Evolutionary conservation across 768 basidiomycete species (phyloP), one percentile per base, ranked within the genome.

Genomic region (Suillus subaureus): DNA sequence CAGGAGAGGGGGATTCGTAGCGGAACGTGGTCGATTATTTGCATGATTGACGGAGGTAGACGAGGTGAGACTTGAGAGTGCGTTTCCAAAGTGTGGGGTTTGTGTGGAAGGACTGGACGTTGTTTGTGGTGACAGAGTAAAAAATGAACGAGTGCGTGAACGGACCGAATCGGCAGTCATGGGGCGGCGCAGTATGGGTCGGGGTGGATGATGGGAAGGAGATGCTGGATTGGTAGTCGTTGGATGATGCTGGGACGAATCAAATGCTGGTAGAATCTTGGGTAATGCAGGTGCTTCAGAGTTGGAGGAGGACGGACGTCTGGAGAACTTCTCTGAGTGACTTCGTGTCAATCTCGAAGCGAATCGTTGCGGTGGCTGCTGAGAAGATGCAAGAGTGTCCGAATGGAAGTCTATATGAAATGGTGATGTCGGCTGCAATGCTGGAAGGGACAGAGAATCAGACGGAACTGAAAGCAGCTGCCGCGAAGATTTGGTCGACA

Each of bases 1-100:
- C 45, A 92, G 73, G 61, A 91, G 77, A 23, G 90, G 88, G 4
- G 91, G 89, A 67, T 89, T 91, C 26, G 90, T 90, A 40, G 85
- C 77, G 45, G 83, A 79, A 52, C 84, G 82, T 57, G 79, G 80
- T 51, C 82, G 79, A 56, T 79, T 23, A 78, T 82, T 81, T 26
- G 75, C 16, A 75, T 64, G 78, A 71, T 64, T 74, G 72, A 55
- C 64, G 68, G 70, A 26, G 65, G 35, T 28, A 42, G 40, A 18
- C 18, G 58, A 42, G 66, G 69, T 61, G n/a, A 66, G 63, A 64
- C 68, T 67, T 65, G 39, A 57, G 54, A 45, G 40, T 57, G 40
- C 66, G 45, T 64, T 65, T 68, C 43, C 4, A 57, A 33, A 31
- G 62, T 65, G 52, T 56, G 63, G 43, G 49, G 70, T n/a, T 64